phyloP scores from a whole-genome alignment of 2,329 filamentous ascomycete genomes.

The Exophiala aquamarina region DNA sequence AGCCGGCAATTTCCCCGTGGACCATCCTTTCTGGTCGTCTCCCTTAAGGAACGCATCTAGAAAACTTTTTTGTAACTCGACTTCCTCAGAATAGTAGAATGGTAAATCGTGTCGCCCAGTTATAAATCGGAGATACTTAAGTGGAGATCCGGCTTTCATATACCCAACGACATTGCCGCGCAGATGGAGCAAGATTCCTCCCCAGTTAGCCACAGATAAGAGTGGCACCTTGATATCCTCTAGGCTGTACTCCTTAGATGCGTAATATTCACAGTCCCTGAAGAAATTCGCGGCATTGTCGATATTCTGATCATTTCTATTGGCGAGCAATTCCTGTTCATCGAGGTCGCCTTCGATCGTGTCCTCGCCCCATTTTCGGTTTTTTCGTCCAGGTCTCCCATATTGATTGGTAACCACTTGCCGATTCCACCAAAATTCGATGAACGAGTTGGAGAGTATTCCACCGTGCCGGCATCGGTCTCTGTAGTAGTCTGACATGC shows the following conservation, averaged over 20 bases:
- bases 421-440: constrained; percentile 52
- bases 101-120: constrained; percentile 70
- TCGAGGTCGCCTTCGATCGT: constrained; percentile 40
- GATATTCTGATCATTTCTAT: constrained; percentile 40
- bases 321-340: constrained; percentile 45
- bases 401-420: constrained; percentile 66
- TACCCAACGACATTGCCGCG: constrained; percentile 66
- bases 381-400: constrained; percentile 52
- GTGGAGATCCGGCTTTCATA: constrained; percentile 60
- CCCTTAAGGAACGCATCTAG: constrained; percentile 70
- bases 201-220: constrained; percentile 69
- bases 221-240: constrained; percentile 68
- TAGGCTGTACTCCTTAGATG: constrained; percentile 64
- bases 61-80: constrained; percentile 66
- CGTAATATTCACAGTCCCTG: constrained; percentile 64
- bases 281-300: constrained; percentile 54
- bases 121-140: constrained; percentile 70
- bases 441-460: constrained; percentile 59
- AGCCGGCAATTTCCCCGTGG: constrained; percentile 40
- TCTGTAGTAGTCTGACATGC: constrained; percentile 57
- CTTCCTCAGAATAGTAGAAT: constrained; percentile 69
- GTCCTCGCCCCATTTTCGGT: constrained; percentile 52
- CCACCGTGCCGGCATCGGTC: constrained; percentile 63
- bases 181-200: constrained; percentile 67
- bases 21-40: constrained; percentile 53